phyloP scores from a whole-genome alignment of 345 rosid genomes.

The Eucalyptus erythrocorys region DNA sequence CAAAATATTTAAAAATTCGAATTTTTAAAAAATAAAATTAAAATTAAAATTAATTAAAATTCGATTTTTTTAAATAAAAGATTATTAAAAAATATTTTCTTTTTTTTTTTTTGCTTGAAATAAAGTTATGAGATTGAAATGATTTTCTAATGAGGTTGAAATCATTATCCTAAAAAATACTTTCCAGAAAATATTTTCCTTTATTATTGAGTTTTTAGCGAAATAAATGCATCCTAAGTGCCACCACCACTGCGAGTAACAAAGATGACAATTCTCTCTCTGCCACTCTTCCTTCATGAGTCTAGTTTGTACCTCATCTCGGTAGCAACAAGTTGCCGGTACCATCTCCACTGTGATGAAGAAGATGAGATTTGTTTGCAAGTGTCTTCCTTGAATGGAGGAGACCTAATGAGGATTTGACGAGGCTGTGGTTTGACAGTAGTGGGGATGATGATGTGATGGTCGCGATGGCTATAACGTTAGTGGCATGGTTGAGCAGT shows the following conservation, averaged over 20 bases:
- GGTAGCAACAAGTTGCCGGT: background rate
- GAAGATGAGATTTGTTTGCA: background rate
- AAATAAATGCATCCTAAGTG: fast-evolving
- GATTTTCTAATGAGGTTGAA: too few species aligned
- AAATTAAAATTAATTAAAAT: too few species aligned
- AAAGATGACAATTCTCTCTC: too few species aligned
- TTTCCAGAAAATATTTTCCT: too few species aligned
- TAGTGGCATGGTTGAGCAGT: fast-evolving
- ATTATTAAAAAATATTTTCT: fast-evolving
- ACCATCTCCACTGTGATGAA: background rate
- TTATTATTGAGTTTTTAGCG: too few species aligned
- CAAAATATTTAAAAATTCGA: fast-evolving
- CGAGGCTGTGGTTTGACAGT: fast-evolving
- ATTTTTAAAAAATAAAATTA: too few species aligned
- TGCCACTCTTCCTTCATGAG: too few species aligned
- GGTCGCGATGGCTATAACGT: background rate
- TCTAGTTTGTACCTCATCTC: too few species aligned
- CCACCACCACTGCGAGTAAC: fast-evolving
- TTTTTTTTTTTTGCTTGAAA: fast-evolving
- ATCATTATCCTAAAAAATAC: too few species aligned
- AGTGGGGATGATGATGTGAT: background rate
- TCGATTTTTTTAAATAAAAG: too few species aligned
- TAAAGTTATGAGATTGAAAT: too few species aligned
- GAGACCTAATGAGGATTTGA: background rate
- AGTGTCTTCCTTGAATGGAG: background rate